phyloP scores from a whole-genome alignment of 441 rosid species.

The Cnidoscolus chayamansa region DNA sequence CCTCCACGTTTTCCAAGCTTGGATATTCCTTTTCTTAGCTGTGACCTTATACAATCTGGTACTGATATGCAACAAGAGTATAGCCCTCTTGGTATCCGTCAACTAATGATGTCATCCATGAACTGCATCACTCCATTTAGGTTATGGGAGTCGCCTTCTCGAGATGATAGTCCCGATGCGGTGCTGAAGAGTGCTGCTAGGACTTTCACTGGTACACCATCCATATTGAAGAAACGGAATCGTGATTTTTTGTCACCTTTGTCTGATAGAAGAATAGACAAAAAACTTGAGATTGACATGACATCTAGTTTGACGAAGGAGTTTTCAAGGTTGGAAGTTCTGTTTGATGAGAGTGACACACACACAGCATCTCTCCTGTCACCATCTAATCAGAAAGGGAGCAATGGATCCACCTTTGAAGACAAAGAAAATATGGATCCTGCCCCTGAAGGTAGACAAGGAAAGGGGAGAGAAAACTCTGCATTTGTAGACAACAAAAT shows the following conservation, averaged over 20 bases:
- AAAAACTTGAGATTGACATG: constrained; percentile 60
- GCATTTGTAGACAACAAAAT: constrained; percentile 26
- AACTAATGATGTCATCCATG: constrained; percentile 85
- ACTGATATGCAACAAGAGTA: constrained; percentile 79
- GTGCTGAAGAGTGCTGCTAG: constrained; percentile 75
- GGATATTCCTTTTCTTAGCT: constrained; percentile 92
- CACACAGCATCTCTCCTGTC: constrained; percentile 34
- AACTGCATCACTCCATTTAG: constrained; percentile 81
- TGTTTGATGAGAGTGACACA: constrained; percentile 48
- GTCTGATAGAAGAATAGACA: constrained; percentile 77
- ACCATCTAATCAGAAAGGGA: constrained; percentile 36
- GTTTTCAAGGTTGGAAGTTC: constrained; percentile 74
- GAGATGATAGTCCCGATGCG: constrained; percentile 69
- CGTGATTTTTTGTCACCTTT: constrained; percentile 85
- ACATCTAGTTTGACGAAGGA: constrained; percentile 66
- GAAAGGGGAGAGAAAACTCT: constrained; percentile 23
- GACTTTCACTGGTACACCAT: constrained; percentile 70
- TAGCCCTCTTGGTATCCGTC: constrained; percentile 98
- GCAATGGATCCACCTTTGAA: constrained; percentile 31
- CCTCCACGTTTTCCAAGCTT: constrained; percentile 97
- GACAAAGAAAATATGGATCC: constrained; percentile 57
- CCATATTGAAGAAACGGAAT: constrained; percentile 82
- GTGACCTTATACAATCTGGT: constrained; percentile 85
- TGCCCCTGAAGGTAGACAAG: constrained; percentile 33
- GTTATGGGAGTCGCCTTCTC: constrained; percentile 92